Percentiles rank a stretch among this genome's conserved stretches.
These are phyloP conservation scores for Hypoxylon fuscum DNA, from an alignment of 495 filamentous ascomycete species.

Conservation along the genomic window DNA sequence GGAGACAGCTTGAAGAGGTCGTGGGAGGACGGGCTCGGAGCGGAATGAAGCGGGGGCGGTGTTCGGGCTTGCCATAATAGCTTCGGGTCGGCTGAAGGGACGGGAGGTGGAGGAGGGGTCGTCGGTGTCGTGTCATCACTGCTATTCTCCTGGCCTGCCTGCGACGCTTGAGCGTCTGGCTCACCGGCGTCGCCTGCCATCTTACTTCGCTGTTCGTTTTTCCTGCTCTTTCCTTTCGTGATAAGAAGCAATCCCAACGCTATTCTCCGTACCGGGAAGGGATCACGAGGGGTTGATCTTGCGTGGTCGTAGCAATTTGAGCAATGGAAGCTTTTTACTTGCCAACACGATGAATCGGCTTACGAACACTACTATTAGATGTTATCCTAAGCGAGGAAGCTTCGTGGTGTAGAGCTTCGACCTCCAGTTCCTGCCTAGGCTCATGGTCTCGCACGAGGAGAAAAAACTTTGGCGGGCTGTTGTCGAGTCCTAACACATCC, in stretches of 20 bases:
- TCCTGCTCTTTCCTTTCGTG: not conserved
- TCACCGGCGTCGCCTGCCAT: constrained; percentile 26
- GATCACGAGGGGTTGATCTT: too few species aligned
- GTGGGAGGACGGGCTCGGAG: constrained; percentile 42
- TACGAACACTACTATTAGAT: not conserved
- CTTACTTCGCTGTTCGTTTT: not conserved
- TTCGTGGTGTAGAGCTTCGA: constrained; percentile 18
- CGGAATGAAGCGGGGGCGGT: constrained; percentile 44
- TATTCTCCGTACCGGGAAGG: not conserved
- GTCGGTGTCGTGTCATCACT: constrained; percentile 27
- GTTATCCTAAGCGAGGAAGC: constrained; percentile 9
- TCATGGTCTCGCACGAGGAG: constrained; percentile 18
- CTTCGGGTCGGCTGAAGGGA: constrained; percentile 59
- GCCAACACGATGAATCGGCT: not conserved
- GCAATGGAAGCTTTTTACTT: not conserved
- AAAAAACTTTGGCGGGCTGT: not conserved
- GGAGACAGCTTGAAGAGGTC: constrained; percentile 80
- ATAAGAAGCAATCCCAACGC: not conserved
- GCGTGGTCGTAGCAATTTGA: not conserved
- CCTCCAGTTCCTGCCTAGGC: constrained; percentile 1
- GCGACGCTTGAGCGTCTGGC: constrained; percentile 18
- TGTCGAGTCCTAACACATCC: constrained; percentile 8
- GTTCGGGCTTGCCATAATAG: constrained; percentile 46
- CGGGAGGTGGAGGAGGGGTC: constrained; percentile 59
- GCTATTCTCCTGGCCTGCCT: constrained; percentile 5